These are phyloP conservation scores for Annulohypoxylon maeteangense DNA, from an alignment of 495 filamentous ascomycete genomes.

Conservation along the genomic window DNA sequence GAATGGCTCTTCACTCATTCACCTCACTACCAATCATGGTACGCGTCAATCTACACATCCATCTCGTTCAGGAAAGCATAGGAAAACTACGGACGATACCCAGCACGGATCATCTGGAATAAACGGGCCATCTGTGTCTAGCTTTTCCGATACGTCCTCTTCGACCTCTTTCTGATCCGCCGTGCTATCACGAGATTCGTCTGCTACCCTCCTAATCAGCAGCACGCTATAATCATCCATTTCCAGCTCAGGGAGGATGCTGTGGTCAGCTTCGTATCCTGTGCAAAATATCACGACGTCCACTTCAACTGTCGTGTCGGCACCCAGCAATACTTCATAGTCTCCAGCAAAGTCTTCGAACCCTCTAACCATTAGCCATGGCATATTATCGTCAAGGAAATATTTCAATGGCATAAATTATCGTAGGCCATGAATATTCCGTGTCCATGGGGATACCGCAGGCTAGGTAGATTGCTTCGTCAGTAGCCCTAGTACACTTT, in stretches of 20 bases:
- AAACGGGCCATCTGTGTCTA: slow-evolving; percentile 27
- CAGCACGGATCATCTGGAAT: slow-evolving; percentile 40
- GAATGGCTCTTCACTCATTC: slow-evolving; percentile 29
- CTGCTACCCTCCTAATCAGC: slow-evolving; percentile 16
- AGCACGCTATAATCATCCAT: slow-evolving; percentile 30
- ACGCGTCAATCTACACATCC: slow-evolving; percentile 38
- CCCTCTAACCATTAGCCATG: slow-evolving; percentile 33
- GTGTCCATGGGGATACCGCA: slow-evolving; percentile 27
- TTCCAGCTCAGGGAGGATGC: slow-evolving; percentile 38
- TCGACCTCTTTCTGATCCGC: background rate
- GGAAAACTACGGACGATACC: slow-evolving; percentile 35
- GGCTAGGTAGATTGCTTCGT: slow-evolving; percentile 31
- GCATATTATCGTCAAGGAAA: slow-evolving; percentile 31
- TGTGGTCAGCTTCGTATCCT: slow-evolving; percentile 41
- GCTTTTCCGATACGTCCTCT: background rate
- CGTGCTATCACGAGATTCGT: background rate
- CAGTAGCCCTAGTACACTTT: slow-evolving; percentile 35
- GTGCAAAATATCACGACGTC: slow-evolving; percentile 47
- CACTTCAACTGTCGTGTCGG: slow-evolving; percentile 33
- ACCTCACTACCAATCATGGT: slow-evolving; percentile 41
- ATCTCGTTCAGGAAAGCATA: slow-evolving; percentile 37
- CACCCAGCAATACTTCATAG: slow-evolving; percentile 27
- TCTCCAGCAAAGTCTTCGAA: slow-evolving; percentile 35
- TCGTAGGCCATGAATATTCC: slow-evolving; percentile 24
- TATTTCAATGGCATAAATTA: slow-evolving; percentile 35